Base-by-base conservation (phyloP, 176 grass and related monocot genomes). In the Hordeum vulgare region DNA sequence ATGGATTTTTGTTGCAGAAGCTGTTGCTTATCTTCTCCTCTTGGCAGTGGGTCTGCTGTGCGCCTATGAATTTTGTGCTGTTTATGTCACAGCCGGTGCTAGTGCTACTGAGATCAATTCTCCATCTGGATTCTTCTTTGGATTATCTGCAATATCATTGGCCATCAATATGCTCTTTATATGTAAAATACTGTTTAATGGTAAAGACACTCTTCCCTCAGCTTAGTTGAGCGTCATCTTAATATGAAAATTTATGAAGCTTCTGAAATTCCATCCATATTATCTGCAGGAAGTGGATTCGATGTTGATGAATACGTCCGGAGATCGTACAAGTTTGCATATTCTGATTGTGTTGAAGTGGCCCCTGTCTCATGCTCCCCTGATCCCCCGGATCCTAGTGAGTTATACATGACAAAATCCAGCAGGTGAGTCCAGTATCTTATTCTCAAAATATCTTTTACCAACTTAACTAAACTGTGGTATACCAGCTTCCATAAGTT, bases 151-250 rank as follows among this genome's bases (percentile, higher is more conserved):
- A 77, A 96, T 99, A 85, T 90, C 96, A 83, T 81, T 99, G 83
- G 93, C 96, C 42, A 99, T 99, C 64, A 99, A 99, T 83, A 99
- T 96, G 91, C 89, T 99, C 53, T 99, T 99, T 78, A 96, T 99
- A 82, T 96, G 96, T 80, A 96, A 93, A 91, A 94, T 99, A 85
- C 83, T 99, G 59, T 99, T 99, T 57, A 95, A 90, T 90, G 96
- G 96, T 99, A 99, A 88, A 27, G 39, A 67, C 72, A 23, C 65
- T 65, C 79, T 62, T 73, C 66, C 17, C 17, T 29, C 42, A 49
- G 42, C 56, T 49, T 61, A 54, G 7, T 78, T 77, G 54, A 37
- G 49, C 63, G 25, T 75, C 57, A 15, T 41, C 45, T 54, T 61
- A 75, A 51, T 60, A 83, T 26, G 42, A 15, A 57, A 66, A 58